A percentile compares a stretch with the other conserved stretches of the same genome.
Conservation (phyloP, 2,329 filamentous ascomycete species). For the Trichoderma sp. region DNA sequence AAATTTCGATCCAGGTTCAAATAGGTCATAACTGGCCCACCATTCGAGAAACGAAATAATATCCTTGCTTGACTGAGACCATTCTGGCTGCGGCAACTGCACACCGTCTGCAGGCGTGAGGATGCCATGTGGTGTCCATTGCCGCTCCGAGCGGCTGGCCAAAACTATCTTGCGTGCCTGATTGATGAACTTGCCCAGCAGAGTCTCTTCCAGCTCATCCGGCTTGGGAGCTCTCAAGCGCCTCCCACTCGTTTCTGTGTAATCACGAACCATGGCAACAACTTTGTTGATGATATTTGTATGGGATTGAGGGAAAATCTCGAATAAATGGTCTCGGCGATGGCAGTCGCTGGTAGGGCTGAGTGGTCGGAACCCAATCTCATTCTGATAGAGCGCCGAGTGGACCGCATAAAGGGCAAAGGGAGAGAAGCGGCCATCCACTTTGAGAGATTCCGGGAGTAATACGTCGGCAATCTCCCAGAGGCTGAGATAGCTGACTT, state of each 20-base stretch:
- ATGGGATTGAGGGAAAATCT: conserved; percentile 45
- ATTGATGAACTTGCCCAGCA: conserved; percentile 45
- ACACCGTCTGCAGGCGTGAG: conserved; percentile 30
- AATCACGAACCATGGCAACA: conserved; percentile 33
- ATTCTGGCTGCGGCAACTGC: conserved; percentile 26
- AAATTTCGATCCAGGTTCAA: conserved; percentile 50
- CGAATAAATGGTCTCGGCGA: conserved; percentile 56
- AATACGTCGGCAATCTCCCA: conserved; percentile 49
- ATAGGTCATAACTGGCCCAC: conserved; percentile 59
- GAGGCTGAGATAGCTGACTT: conserved; percentile 47
- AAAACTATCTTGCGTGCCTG: conserved; percentile 51
- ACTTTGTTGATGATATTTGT: conserved; percentile 33
- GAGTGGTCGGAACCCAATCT: conserved; percentile 57
- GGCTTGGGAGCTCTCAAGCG: conserved; percentile 20
- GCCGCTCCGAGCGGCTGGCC: conserved; percentile 47
- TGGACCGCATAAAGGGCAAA: conserved; percentile 67
- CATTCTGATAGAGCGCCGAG: conserved; percentile 57
- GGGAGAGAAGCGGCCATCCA: conserved; percentile 40
- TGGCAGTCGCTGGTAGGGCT: conserved; percentile 46
- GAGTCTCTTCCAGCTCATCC: conserved; percentile 22
- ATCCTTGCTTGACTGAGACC: conserved; percentile 37
- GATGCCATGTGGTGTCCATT: conserved; percentile 51
- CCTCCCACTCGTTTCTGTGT: conserved; percentile 27
- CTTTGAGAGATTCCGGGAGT: conserved; percentile 37
- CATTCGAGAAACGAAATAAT: conserved; percentile 68